Evolutionary conservation across 495 filamentous ascomycete species (phyloP).

Genomic region (Xylaria longipes): DNA sequence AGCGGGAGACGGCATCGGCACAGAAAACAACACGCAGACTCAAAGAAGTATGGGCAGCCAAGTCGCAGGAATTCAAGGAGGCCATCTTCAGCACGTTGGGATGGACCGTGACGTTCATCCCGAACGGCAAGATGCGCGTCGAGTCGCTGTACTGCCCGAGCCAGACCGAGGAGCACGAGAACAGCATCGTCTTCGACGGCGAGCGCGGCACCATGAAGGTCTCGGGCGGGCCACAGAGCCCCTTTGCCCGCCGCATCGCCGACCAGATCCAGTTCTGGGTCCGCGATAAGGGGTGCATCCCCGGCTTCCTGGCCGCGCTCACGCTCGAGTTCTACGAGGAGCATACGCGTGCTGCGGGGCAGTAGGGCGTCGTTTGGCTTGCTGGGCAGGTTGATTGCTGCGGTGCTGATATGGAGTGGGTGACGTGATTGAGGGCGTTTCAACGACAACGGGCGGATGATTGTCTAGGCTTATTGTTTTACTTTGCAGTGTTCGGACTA

Average conservation of each 20-base stretch:
- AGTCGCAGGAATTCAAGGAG: constrained; percentile 91
- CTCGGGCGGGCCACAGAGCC: constrained; percentile 82
- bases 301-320: constrained; percentile 87
- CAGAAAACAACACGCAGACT: constrained; percentile 86
- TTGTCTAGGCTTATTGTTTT: not conserved
- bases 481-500: not conserved
- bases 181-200: constrained; percentile 94
- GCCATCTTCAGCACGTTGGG: constrained; percentile 87
- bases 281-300: constrained; percentile 85
- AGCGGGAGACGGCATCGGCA: constrained; percentile 75
- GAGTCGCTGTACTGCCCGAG: constrained; percentile 79
- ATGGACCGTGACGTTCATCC: constrained; percentile 91
- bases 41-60: constrained; percentile 87
- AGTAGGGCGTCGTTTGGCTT: not conserved
- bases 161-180: constrained; percentile 73
- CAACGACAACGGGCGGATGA: not conserved
- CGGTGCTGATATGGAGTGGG: not conserved
- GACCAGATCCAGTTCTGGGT: constrained; percentile 93
- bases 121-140: constrained; percentile 88
- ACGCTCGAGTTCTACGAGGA: constrained; percentile 93
- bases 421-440: not conserved
- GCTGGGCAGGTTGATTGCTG: not conserved
- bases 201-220: constrained; percentile 98
- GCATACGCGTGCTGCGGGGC: constrained; percentile 45
- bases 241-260: constrained; percentile 83